Evolutionary conservation across 106 monocot species (phyloP), one percentile per base, ranked within the genome.

Genomic region (Gastrodia elata): DNA sequence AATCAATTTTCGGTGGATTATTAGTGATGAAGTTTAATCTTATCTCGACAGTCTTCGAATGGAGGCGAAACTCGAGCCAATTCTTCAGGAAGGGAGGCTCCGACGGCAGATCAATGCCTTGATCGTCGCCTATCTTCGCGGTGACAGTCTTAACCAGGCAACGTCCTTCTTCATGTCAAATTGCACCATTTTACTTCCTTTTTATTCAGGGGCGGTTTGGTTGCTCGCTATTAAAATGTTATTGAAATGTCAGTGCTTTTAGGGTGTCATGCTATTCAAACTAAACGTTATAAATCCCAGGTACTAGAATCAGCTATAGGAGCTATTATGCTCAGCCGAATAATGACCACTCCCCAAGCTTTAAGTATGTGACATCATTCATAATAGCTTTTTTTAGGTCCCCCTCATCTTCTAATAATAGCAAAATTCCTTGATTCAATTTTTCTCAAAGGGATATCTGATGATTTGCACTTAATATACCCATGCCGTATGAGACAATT

Each of bases 91-190:
- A 30, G 96, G 78, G 71, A 96, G 83, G 82, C 87, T 96, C 35
- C 75, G 85, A 20, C 92, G 95, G 25, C 92, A 89, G 70, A 79
- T 92, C 55, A 75, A 92, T 64, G 83, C 82, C 34, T 75, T 92
- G 14, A 96, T 92, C 76, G 87, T 96, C 39, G 71, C 96, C 42
- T 82, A 96, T 67, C 96, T 96, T 26, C 92, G 89, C 33, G 82
- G 81, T 32, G 73, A 92, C 61, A 83, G 80, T 71, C 84, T 86
- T 77, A 80, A 69, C 74, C 94, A 91, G 82, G 94, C 74, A 75
- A 68, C 16, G 71, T 75, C 30, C 43, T 55, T 69, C 2, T 57
- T 68, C 0, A 4, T 30, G 27, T 28, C 28, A 16, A 22, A 20
- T 39, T 39, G 14, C 38, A 8, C 42, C 36, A 55, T 27, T 49